Percentiles rank a stretch among this genome's conserved stretches.
Conservation (phyloP, 2,329 filamentous ascomycete species). For the Dothistroma pini region DNA sequence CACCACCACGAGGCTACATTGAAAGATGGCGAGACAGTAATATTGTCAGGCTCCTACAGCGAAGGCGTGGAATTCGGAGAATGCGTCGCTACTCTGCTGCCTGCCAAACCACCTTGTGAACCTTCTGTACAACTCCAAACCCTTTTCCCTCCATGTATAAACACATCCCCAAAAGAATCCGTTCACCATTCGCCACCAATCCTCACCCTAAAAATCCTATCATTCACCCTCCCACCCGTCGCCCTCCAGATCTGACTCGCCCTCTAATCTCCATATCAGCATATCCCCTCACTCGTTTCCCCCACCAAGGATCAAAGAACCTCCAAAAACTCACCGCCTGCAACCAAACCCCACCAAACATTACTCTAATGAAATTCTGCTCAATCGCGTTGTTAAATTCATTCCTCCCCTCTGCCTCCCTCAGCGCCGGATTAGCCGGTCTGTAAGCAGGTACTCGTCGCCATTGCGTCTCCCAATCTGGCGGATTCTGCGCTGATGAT, state of each 20-base stretch:
- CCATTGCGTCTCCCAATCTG: conserved; percentile 48
- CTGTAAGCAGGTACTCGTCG: conserved; percentile 48
- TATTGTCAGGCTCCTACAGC: conserved; percentile 36
- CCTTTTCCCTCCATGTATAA: background rate
- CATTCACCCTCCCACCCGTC: conserved; percentile 49
- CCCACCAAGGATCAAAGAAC: background rate
- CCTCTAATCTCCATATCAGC: conserved; percentile 31
- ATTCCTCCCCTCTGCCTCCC: conserved; percentile 39
- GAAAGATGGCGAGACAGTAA: conserved; percentile 40
- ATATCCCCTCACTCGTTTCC: conserved; percentile 1
- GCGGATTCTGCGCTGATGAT: conserved; percentile 29
- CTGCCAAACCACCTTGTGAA: conserved; percentile 27
- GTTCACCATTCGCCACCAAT: conserved; percentile 52
- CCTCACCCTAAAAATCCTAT: conserved; percentile 49
- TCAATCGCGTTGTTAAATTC: conserved; percentile 46
- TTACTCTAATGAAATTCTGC: conserved; percentile 46
- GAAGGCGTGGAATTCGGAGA: conserved; percentile 42
- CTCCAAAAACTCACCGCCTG: conserved; percentile 39
- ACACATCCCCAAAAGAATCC: background rate
- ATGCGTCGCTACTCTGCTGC: conserved; percentile 36
- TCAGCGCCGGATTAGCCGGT: conserved; percentile 43
- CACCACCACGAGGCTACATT: conserved; percentile 37
- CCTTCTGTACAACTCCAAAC: no score
- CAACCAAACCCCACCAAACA: conserved; percentile 48
- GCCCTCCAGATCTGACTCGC: conserved; percentile 48